Evolutionary conservation across 108 stramenopile genomes (phyloP).

Genomic region (Stephanodiscus minutulus): DNA sequence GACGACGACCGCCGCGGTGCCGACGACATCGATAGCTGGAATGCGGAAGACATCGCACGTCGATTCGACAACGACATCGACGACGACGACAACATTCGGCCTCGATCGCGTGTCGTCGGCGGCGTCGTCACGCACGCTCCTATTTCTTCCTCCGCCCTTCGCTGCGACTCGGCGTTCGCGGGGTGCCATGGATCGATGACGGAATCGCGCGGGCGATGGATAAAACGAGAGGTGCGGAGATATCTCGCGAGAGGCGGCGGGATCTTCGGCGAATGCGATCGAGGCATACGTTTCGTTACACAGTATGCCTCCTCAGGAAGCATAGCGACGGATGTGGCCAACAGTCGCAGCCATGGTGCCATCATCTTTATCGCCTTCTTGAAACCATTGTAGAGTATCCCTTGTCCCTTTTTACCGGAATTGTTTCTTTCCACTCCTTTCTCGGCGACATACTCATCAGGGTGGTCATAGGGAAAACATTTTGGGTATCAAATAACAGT

Average conservation of each 20-base stretch:
- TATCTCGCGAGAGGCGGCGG: background rate
- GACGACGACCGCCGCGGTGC: conserved; percentile 9
- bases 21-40: conserved; percentile 2
- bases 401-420: no score
- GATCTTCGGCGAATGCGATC: background rate
- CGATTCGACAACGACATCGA: background rate
- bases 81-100: no score
- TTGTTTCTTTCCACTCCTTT: no score
- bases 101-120: background rate
- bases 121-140: no score
- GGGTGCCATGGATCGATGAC: background rate
- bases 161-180: background rate
- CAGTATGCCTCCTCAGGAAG: conserved; percentile 1
- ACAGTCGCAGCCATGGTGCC: background rate
- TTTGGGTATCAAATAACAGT: no score
- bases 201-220: background rate
- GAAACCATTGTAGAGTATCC: background rate
- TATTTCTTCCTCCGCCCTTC: background rate
- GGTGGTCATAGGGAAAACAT: no score
- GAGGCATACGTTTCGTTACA: background rate
- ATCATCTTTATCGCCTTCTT: background rate
- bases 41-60: background rate
- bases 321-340: background rate
- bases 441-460: no score
- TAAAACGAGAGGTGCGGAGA: background rate